Conservation (phyloP, 495 filamentous ascomycete genomes). For the Penicillium macrosclerotiorum region DNA sequence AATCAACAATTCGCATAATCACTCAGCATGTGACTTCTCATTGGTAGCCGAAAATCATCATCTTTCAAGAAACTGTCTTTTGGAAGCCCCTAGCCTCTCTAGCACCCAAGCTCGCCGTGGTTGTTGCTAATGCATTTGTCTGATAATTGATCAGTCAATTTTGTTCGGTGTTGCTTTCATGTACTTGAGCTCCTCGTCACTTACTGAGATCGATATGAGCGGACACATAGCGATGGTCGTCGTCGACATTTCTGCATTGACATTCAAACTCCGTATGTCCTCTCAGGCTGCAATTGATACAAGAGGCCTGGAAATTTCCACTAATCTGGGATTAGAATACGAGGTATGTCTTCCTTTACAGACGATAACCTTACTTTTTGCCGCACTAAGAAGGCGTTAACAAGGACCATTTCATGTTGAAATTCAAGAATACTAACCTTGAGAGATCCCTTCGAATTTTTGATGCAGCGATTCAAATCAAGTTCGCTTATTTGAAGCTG, state of each 20-base stretch:
- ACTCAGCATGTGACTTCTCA: too few species aligned
- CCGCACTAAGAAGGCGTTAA: conserved; percentile 17
- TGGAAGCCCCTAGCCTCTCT: too few species aligned
- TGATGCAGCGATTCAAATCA: conserved; percentile 21
- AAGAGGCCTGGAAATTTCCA: conserved; percentile 17
- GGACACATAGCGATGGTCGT: conserved; percentile 12
- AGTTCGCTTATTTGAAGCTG: conserved; percentile 3
- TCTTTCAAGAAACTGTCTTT: too few species aligned
- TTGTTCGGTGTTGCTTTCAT: neutral
- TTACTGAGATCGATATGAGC: conserved; percentile 19
- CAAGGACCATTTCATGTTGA: neutral
- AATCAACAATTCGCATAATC: too few species aligned
- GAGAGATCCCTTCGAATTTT: conserved; percentile 16
- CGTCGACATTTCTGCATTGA: conserved; percentile 16
- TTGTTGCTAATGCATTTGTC: conserved; percentile 25
- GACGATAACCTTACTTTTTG: conserved; percentile 15
- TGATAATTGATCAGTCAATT: neutral
- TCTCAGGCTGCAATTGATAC: conserved; percentile 21
- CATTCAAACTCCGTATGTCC: conserved; percentile 18
- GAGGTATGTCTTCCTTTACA: too few species aligned
- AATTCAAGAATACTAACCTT: conserved; percentile 3
- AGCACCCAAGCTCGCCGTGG: conserved; percentile 21
- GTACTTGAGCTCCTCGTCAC: neutral
- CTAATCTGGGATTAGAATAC: conserved; percentile 2
- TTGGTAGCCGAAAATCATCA: too few species aligned